These are phyloP conservation scores for Balansia obtecta DNA, from an alignment of 2,329 filamentous ascomycete genomes.

Conservation along the genomic window DNA sequence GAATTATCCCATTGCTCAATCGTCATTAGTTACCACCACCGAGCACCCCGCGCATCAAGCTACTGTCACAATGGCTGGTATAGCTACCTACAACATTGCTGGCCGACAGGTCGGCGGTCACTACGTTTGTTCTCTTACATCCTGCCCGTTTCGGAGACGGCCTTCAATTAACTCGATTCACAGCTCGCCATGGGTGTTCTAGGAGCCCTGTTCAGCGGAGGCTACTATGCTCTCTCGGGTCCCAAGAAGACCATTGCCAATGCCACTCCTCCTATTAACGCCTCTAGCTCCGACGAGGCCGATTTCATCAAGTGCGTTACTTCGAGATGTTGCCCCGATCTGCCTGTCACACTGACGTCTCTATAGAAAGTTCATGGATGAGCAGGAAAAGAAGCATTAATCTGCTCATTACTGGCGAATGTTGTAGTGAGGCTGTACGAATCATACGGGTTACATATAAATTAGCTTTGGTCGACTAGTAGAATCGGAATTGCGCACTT, in stretches of 20 bases:
- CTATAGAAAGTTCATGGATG: constrained; percentile 26
- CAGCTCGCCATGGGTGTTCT: constrained; percentile 48
- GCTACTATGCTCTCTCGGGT: constrained; percentile 31
- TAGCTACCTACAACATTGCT: constrained; percentile 39
- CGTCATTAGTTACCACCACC: background rate
- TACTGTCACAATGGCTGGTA: constrained; percentile 24
- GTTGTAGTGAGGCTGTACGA: constrained; percentile 14
- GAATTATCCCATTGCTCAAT: constrained; percentile 10
- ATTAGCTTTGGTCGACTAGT: background rate
- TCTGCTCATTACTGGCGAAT: constrained; percentile 7
- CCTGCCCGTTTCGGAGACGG: background rate
- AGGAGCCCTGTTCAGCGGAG: constrained; percentile 35
- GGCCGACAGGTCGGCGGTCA: constrained; percentile 49
- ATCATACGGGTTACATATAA: constrained; percentile 22
- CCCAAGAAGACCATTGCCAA: constrained; percentile 31
- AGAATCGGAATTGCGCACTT: background rate
- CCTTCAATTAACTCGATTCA: constrained; percentile 5
- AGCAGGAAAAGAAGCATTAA: constrained; percentile 30
- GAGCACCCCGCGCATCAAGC: constrained; percentile 12
- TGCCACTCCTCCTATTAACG: constrained; percentile 46
- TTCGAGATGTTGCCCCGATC: constrained; percentile 7
- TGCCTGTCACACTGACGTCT: background rate
- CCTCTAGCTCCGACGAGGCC: constrained; percentile 48
- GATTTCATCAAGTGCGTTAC: constrained; percentile 51
- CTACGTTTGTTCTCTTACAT: constrained; percentile 35